Base-by-base conservation (phyloP, 2,329 filamentous ascomycete species). In the Pseudonectria foliicola region DNA sequence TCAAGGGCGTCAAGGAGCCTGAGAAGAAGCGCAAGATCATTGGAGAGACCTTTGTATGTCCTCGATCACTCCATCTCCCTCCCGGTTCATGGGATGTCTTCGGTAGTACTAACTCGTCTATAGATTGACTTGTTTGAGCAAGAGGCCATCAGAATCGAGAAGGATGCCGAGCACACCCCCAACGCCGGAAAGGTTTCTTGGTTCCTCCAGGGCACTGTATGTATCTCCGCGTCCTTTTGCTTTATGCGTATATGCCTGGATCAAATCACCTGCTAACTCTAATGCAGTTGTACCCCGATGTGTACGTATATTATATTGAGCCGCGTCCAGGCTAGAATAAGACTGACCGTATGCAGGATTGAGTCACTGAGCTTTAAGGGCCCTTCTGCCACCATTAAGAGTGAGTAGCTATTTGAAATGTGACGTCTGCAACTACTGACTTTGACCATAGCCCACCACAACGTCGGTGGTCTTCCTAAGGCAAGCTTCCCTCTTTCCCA, bases 1-100 rank as follows among this genome's bases (percentile, higher is more conserved):
- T 96, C 1, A 74, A 77, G 45, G 90, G 87, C 13, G 76, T 95
- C 16, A 67, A 65, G 0, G 86, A 80, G 21, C 89, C 90, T 0
- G 89, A 96, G 63, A 75, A 75, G 56, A 95, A 95, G 72, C 74
- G 89, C 36, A 95, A 94, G 66, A 80, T 95, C 50, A 95, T 95
- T 42, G 89, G 88, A 37, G 75, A 71, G 43, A 85, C 75, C n/a
- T n/a, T 27, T 71, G 51, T 61, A 37, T 38, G 45, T 40, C 14
- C n/a, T 13, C 23, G n/a, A n/a, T n/a, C n/a, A n/a, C n/a, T n/a
- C n/a, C n/a, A n/a, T n/a, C n/a, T n/a, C n/a, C n/a, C n/a, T n/a
- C n/a, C n/a, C n/a, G n/a, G n/a, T n/a, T n/a, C n/a, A n/a, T 14
- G 2, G 25, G 21, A 18, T 13, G 15, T 11, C 18, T 14, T 10